These are phyloP conservation scores for Garcia nutans DNA, from an alignment of 345 rosid genomes.

Conservation along the genomic window DNA sequence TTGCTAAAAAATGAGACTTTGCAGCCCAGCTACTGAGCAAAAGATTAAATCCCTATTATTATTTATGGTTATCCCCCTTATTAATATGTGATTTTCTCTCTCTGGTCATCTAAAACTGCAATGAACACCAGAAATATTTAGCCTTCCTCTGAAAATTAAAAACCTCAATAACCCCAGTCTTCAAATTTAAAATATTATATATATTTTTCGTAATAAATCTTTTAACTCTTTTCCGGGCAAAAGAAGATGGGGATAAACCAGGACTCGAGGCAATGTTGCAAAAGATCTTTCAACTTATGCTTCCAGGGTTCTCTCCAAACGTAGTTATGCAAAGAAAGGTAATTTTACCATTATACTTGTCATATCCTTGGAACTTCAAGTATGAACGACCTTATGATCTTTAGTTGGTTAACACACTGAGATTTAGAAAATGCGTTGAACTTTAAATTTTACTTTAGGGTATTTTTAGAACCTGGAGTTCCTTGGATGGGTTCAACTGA, in stretches of 20 bases:
- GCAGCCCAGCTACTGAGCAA: too few relatives aligned
- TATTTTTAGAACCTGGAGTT: not conserved
- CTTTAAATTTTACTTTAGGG: not conserved
- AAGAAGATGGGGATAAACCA: constrained; percentile 86
- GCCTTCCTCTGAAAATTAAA: not conserved
- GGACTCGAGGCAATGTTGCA: constrained; percentile 92
- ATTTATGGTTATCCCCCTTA: not conserved
- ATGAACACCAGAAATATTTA: not conserved
- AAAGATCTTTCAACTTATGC: constrained; percentile 92
- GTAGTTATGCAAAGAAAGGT: constrained; percentile 95
- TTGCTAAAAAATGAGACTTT: too few relatives aligned
- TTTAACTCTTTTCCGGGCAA: constrained; percentile 52
- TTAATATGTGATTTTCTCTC: not conserved
- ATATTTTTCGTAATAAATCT: not conserved
- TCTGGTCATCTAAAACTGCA: not conserved
- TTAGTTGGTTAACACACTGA: not conserved
- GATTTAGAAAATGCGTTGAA: not conserved
- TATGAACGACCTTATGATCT: not conserved
- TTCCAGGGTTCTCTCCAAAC: constrained; percentile 69
- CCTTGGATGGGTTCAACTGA: not conserved
- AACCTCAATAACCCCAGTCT: not conserved
- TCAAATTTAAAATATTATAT: too few relatives aligned
- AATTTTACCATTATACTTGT: not conserved
- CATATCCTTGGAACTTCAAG: not conserved
- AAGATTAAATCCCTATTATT: too few relatives aligned